Base-by-base conservation (phyloP, 1,284 basidiomycete genomes). In the Pseudozyma sp. region DNA sequence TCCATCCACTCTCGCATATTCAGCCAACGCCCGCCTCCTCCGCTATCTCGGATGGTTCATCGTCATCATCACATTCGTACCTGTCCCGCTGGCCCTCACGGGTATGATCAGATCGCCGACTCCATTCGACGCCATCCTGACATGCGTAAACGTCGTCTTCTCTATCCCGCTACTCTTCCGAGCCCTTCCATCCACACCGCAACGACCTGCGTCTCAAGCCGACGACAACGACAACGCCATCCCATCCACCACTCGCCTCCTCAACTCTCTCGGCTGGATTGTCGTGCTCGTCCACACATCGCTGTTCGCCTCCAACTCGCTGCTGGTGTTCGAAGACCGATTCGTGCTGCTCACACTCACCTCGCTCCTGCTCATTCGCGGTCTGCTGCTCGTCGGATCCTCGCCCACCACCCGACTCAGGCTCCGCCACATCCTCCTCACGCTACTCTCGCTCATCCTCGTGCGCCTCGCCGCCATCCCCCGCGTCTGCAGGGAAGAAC, bases 321-420 rank as follows among this genome's bases (percentile, higher is more conserved):
- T 93, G 86, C 92, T 92, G 34, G 90, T 99, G 83, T 97, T 94
- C 92, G 97, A 99, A 88, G 95, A 98, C 83, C 88, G 89, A 37
- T 87, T 94, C 54, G 87, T 92, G 7, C 56, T 69, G 5, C 49
- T 69, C 16, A n/a, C 56, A 0, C 85, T 89, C 29, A 87, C 90
- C 0, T 86, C 87, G 10, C 43, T 80, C 3, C 45, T 68, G 0
- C 30, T 65, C 24, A 40, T 74, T 1, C 62, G 79, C 2, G 68
- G 58, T 6, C 19, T 68, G 37, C 14, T 55, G 0, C 65, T 66
- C 0, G 31, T 75, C 8, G 75, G 66, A 6, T 24, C 33, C 14
- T 56, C 65, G 2, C 64, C 75, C 7, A 61, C 65, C 85, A 90
- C 75, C 0, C 88, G 89, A 17, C 87, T 95, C 54, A 90, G 92